Conservation (phyloP, 140 eudicot species). For the Erigeron philadelphicus region DNA sequence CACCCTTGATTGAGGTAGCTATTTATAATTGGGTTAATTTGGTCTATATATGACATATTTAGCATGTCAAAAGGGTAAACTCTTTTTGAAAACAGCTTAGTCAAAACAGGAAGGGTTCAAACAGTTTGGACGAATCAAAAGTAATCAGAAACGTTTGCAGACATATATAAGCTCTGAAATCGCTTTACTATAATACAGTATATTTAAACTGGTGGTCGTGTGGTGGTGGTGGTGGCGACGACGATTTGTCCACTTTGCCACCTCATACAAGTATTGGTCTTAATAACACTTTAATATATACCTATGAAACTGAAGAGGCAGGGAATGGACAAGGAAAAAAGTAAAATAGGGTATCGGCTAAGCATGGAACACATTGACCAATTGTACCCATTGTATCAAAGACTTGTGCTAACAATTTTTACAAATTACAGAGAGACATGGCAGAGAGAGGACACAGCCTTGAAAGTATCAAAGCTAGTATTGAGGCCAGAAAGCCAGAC, state of each 20-base stretch:
- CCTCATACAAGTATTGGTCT: too few species aligned
- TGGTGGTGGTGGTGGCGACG: too few species aligned
- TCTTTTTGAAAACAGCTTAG: not conserved
- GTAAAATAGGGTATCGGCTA: not conserved
- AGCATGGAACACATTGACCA: not conserved
- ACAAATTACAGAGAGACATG: constrained; percentile 84
- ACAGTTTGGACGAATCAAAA: not conserved
- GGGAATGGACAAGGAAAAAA: not conserved
- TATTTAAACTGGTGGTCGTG: too few species aligned
- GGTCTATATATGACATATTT: not conserved
- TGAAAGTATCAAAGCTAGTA: constrained; percentile 96
- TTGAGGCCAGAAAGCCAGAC: constrained; percentile 97
- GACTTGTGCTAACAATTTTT: constrained; percentile 4
- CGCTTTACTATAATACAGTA: too few species aligned
- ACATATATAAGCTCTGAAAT: not conserved
- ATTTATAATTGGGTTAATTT: not conserved
- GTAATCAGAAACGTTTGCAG: not conserved
- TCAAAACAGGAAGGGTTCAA: not conserved
- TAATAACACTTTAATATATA: too few species aligned
- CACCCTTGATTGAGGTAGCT: not conserved
- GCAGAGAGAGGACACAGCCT: constrained; percentile 99
- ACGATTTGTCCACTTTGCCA: too few species aligned
- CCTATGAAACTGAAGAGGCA: not conserved
- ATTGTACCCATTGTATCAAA: not conserved
- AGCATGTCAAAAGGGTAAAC: not conserved